Base-by-base conservation (phyloP, 352 stramenopile species). In the Phytopythium litorale region DNA sequence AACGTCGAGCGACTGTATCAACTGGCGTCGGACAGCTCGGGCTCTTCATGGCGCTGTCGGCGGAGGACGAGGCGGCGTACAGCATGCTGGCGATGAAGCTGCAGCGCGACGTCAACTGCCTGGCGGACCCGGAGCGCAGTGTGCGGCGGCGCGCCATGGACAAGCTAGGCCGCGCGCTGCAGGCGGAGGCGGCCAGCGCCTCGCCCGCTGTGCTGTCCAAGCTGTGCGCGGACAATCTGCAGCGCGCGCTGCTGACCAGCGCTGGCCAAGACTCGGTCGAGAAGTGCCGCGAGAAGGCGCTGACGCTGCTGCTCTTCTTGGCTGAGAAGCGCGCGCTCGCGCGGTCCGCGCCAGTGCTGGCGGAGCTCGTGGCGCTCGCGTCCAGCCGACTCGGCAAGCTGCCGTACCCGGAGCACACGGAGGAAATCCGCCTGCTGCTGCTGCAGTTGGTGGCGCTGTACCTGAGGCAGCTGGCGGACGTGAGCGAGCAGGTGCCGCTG, bases 41-140 rank as follows among this genome's bases (percentile, higher is more conserved):
- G 6, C 30, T 43, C 38, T 15, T 15, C 42, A 81, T 83, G 75
- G 60, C 57, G 66, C 75, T 88, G 68, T 78, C 67, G 60, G 23
- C 64, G 19, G 78, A 83, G 32, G 73, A 90, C 32, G 77, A 84
- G 60, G 66, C 66, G 56, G 60, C 76, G 66, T 84, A 80, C 71
- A 73, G 71, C 38, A 78, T 79, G 73, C 68, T 91, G 56, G 52
- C 75, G 23, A 93, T 93, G 81, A 88, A 89, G 67, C 79, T 95
- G 49, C 82, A 93, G 70, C 84, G 80, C 40, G 86, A 95, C 60
- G 65, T 95, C 54, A 95, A 95, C 65, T 95, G 86, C 53, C 63
- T 95, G 32, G 42, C 66, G 18, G 86, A 93, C 52, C 70, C 86
- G 4, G 81, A 93, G 51, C 86, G 86, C 55, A 76, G 65, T 19